Evolutionary conservation across 306 rosid genomes (phyloP).

Genomic region (Cicer judaicum): DNA sequence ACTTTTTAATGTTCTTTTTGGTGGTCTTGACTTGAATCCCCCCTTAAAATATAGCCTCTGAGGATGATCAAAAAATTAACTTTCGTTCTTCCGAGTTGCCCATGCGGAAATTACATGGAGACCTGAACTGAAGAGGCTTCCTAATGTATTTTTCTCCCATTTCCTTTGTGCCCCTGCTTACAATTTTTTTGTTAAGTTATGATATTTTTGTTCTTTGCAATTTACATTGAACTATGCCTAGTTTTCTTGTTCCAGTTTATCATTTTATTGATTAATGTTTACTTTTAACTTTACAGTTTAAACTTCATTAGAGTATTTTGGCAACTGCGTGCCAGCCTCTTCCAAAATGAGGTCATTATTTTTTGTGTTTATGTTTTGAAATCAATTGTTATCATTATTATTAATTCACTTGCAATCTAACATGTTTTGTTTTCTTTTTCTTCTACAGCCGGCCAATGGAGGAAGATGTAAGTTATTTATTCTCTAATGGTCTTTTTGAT

Average conservation of each 20-base stretch:
- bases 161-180: neutral
- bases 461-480: conserved; percentile 76
- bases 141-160: neutral
- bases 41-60: conserved; percentile 40
- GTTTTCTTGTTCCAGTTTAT: neutral
- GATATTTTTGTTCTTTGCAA: neutral
- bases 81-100: conserved; percentile 53
- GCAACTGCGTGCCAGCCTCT: neutral
- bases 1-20: neutral
- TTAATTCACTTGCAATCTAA: neutral
- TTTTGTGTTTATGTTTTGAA: neutral
- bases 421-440: neutral
- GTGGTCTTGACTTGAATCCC: neutral
- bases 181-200: neutral
- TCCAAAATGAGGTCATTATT: conserved; percentile 48
- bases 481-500: neutral
- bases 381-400: neutral
- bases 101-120: conserved; percentile 59
- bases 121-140: conserved; percentile 66
- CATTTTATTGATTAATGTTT: neutral
- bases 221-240: neutral
- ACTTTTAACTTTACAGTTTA: conserved; percentile 4
- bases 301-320: conserved; percentile 4
- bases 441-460: conserved; percentile 72
- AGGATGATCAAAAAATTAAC: conserved; percentile 48